Base-by-base conservation (phyloP, 257 asterid genomes). In the Petunia axillaris region DNA sequence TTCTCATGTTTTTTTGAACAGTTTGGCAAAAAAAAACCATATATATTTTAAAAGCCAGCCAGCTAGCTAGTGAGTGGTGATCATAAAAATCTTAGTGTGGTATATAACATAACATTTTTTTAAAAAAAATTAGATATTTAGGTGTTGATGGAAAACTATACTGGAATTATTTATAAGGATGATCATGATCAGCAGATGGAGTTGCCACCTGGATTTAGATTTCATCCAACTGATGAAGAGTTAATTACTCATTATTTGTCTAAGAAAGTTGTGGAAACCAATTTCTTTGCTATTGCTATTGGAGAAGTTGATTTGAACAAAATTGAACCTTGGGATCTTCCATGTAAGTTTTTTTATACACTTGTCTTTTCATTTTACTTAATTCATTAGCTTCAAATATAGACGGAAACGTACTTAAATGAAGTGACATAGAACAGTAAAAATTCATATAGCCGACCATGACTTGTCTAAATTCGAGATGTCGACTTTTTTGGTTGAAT, bases 301-400 rank as follows among this genome's bases (percentile, higher is more conserved):
- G 93, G 93, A 43, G 97, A 93, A 52, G 98, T 88, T 35, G 97
- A 93, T 80, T 89, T 93, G 92, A 93, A 93, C 91, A 89, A 85
- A 77, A 68, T 91, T 79, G 97, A 93, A 78, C 97, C 97, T 1
- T 91, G 97, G 97, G 92, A 93, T 1, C 85, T 93, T 81, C 95
- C 98, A 43, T 81, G 98, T 93, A 85, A 90, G 89, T 9, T 78
- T 73, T 16, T 50, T 50, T 41, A 57, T 41, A 7, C 4, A 14
- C 1, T 3, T 7, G 6, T 38, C 2, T 40, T 64, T 54, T 15
- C 0, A 41, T 71, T 46, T 14, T 6, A 39, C 55, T 41, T 52
- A 11, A 8, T 52, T 15, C 15, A 55, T 44, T n/a, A 5, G 43
- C 7, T 44, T 52, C 25, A 16, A 2, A 25, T 60, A 43, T 1